phyloP scores from a whole-genome alignment of 2,329 filamentous ascomycete species.

The Teratosphaeria nubilosa region DNA sequence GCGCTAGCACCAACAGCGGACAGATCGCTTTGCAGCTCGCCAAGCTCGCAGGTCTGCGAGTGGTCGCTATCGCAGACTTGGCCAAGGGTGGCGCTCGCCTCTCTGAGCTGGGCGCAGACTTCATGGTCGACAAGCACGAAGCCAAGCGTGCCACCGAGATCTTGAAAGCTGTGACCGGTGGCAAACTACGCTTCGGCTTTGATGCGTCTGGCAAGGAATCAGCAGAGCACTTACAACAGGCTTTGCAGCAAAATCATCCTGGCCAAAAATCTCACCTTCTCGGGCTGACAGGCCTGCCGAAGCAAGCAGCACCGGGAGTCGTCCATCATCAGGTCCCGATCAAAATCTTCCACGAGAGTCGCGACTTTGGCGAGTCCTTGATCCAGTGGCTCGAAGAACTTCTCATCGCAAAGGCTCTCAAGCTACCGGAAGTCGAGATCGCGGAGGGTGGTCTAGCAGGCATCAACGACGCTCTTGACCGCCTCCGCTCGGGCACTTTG shows the following conservation, averaged over 20 bases:
- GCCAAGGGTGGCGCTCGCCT: slow-evolving; percentile 55
- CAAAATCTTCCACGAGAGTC: slow-evolving; percentile 63
- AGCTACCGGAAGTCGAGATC: slow-evolving; percentile 55
- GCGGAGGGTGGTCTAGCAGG: slow-evolving; percentile 53
- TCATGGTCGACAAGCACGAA: slow-evolving; percentile 60
- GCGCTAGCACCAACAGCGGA: slow-evolving; percentile 63
- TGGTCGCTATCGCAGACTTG: slow-evolving; percentile 57
- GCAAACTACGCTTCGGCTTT: slow-evolving; percentile 54
- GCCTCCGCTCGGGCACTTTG: slow-evolving; percentile 54
- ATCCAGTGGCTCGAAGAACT: slow-evolving; percentile 58
- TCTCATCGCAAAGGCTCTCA: slow-evolving; percentile 44
- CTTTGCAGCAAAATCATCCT: slow-evolving; percentile 29
- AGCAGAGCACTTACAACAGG: slow-evolving; percentile 47
- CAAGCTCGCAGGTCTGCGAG: slow-evolving; percentile 53
- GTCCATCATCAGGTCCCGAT: slow-evolving; percentile 59
- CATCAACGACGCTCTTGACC: slow-evolving; percentile 59
- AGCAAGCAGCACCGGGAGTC: slow-evolving; percentile 39
- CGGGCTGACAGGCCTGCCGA: slow-evolving; percentile 58
- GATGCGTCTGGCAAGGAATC: slow-evolving; percentile 59
- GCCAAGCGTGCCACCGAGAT: slow-evolving; percentile 55
- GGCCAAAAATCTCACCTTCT: slow-evolving; percentile 46
- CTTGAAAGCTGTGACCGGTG: slow-evolving; percentile 48
- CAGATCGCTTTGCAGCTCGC: slow-evolving; percentile 59
- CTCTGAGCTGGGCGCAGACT: slow-evolving; percentile 45
- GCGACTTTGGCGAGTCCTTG: slow-evolving; percentile 51